Percentiles rank a stretch among this genome's conserved stretches.
These are phyloP conservation scores for Lodderomyces elongisporus DNA, from an alignment of 1,139 yeast genomes.

Conservation along the genomic window DNA sequence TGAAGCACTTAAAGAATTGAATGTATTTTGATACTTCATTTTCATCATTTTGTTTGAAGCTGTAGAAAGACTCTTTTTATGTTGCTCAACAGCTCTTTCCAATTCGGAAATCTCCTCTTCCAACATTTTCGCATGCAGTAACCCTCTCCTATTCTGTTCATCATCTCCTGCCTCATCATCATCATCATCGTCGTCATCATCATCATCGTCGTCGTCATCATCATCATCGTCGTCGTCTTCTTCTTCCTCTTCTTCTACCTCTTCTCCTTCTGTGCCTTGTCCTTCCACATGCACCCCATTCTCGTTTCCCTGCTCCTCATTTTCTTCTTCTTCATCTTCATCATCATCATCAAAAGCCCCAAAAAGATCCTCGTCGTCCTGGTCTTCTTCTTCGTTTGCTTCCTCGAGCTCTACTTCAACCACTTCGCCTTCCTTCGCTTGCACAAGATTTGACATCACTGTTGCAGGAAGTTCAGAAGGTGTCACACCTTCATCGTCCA, in stretches of 20 bases:
- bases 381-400: conserved; percentile 8
- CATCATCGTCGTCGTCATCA: conserved; percentile 28
- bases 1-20: conserved; percentile 73
- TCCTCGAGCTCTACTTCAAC: conserved; percentile 22
- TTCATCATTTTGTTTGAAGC: conserved; percentile 86
- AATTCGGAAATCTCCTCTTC: conserved; percentile 84
- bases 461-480: too few species aligned
- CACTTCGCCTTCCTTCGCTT: conserved; percentile 16
- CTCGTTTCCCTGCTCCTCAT: conserved; percentile 10
- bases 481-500: conserved; percentile 19
- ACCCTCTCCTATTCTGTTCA: conserved; percentile 28
- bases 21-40: conserved; percentile 80
- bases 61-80: conserved; percentile 65
- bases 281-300: conserved; percentile 15
- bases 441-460: conserved; percentile 10
- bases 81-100: conserved; percentile 72
- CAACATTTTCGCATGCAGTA: conserved; percentile 71
- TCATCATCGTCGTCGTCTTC: conserved; percentile 25
- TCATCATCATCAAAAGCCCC: conserved; percentile 15
- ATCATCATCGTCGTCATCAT: conserved; percentile 24
- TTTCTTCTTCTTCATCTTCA: conserved; percentile 13
- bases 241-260: conserved; percentile 17
- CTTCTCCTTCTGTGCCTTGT: conserved; percentile 16
- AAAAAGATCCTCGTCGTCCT: conserved; percentile 13
- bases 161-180: conserved; percentile 26